Conservation (phyloP, 2,329 filamentous ascomycete species). For the Nemania diffusa region DNA sequence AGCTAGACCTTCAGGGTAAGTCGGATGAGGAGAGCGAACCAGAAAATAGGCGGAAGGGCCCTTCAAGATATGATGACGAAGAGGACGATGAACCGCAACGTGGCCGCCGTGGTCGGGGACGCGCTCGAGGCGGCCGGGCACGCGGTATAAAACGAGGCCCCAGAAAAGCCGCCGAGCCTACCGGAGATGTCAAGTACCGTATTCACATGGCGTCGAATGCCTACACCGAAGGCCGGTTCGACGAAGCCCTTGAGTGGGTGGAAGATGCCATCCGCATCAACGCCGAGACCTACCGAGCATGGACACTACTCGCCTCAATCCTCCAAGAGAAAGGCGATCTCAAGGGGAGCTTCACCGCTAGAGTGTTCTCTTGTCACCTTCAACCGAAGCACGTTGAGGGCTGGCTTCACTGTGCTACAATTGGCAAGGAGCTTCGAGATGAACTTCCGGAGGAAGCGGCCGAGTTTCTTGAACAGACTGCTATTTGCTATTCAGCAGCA, state of each 20-base stretch:
- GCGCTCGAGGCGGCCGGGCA: slow-evolving; percentile 33
- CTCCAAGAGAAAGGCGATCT: slow-evolving; percentile 69
- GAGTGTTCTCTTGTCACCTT: slow-evolving; percentile 71
- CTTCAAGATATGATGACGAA: slow-evolving; percentile 19
- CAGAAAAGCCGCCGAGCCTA: slow-evolving; percentile 72
- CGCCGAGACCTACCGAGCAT: slow-evolving; percentile 72
- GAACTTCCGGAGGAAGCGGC: slow-evolving; percentile 58
- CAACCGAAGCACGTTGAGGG: slow-evolving; percentile 68
- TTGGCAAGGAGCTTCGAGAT: slow-evolving; percentile 62
- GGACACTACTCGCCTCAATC: slow-evolving; percentile 70
- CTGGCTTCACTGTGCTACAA: slow-evolving; percentile 69
- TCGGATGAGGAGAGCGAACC: slow-evolving; percentile 32
- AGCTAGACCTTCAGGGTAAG: slow-evolving; percentile 37
- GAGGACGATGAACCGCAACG: slow-evolving; percentile 20
- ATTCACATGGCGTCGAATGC: slow-evolving; percentile 74
- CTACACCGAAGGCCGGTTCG: slow-evolving; percentile 71
- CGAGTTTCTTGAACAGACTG: slow-evolving; percentile 63
- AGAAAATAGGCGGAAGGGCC: slow-evolving; percentile 10
- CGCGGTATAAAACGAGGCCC: slow-evolving; percentile 55
- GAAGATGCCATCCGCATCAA: slow-evolving; percentile 75
- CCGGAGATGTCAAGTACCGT: slow-evolving; percentile 75
- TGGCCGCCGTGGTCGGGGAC: slow-evolving; percentile 27
- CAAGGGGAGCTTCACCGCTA: slow-evolving; percentile 67
- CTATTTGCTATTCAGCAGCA: slow-evolving; percentile 69
- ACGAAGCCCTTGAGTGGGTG: slow-evolving; percentile 67